Percentiles rank a stretch among this genome's conserved stretches.
Conservation (phyloP, 306 rosid species). For the Cucurbita argyrosperma region DNA sequence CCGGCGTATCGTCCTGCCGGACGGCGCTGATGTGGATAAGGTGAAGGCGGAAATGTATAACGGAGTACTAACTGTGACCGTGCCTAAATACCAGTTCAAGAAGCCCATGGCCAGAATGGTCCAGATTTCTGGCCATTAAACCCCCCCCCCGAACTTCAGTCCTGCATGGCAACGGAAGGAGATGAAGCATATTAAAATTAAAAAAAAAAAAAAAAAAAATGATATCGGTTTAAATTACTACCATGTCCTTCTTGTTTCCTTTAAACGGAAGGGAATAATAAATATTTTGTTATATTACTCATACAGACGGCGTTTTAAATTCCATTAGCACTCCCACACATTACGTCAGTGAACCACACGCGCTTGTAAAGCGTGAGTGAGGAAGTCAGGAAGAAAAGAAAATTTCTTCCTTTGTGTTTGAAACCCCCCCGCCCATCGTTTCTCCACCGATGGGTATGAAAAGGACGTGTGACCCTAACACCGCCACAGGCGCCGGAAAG, state of each 20-base stretch:
- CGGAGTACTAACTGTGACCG: constrained; percentile 26
- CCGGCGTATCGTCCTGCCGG: constrained; percentile 25
- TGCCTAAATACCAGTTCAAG: constrained; percentile 17
- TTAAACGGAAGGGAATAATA: too few relatives aligned
- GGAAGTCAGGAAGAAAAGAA: background rate
- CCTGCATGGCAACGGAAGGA: background rate
- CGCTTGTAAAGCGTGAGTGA: background rate
- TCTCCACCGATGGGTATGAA: too few relatives aligned
- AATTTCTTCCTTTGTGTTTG: background rate
- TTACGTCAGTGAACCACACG: background rate
- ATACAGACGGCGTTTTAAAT: background rate
- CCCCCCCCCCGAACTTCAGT: background rate
- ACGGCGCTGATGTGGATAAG: constrained; percentile 11
- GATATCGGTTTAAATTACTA: too few relatives aligned
- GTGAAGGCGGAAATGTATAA: constrained; percentile 25
- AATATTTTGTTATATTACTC: background rate
- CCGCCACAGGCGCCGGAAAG: too few relatives aligned
- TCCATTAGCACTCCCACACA: too few relatives aligned
- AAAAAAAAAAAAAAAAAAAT: too few relatives aligned
- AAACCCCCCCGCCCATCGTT: too few relatives aligned
- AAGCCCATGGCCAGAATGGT: constrained; percentile 1
- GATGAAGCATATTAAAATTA: background rate
- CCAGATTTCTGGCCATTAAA: constrained; percentile 10
- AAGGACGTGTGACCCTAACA: too few relatives aligned
- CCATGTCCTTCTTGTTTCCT: too few relatives aligned